Evolutionary conservation across 2,329 filamentous ascomycete genomes (phyloP).

Genomic region (Arthroderma uncinatum): DNA sequence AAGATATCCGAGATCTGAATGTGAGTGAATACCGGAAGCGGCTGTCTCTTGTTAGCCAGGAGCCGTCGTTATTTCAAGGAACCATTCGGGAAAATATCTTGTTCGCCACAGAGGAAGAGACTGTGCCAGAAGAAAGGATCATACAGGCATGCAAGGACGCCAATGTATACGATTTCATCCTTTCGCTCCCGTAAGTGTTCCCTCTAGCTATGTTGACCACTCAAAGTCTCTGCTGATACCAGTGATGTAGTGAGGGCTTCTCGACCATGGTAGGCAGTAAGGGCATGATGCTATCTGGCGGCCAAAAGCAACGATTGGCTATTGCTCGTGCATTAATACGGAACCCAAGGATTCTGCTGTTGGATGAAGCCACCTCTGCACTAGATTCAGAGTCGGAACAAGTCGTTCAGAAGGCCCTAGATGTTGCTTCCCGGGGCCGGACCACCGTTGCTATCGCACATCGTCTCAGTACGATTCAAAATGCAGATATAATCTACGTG

Average conservation of each 20-base stretch:
- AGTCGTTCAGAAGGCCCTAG: background rate
- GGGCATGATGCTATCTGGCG: background rate
- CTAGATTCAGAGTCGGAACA: background rate
- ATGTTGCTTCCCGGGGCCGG: background rate
- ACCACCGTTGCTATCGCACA: background rate
- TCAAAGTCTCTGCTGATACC: background rate
- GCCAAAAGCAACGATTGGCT: background rate
- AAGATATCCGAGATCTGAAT: slow-evolving; percentile 59
- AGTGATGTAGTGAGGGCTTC: background rate
- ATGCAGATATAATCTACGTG: background rate
- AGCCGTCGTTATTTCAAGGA: slow-evolving; percentile 65
- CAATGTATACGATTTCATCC: slow-evolving; percentile 51
- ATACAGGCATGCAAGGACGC: slow-evolving; percentile 50
- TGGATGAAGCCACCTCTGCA: background rate
- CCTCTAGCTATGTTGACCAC: background rate
- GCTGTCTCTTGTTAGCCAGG: slow-evolving; percentile 65
- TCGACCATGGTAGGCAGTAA: background rate
- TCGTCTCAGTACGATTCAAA: background rate
- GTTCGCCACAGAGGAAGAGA: slow-evolving; percentile 62
- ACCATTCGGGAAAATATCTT: slow-evolving; percentile 62
- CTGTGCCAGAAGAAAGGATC: slow-evolving; percentile 56
- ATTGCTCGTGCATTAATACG: background rate
- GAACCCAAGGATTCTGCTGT: background rate
- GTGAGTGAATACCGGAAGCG: slow-evolving; percentile 57
- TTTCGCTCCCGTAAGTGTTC: slow-evolving; percentile 36